A percentile compares a stretch with the other conserved stretches of the same genome.
Evolutionary conservation across 495 filamentous ascomycete species (phyloP).

Genomic region (Gamarada debralockiae): DNA sequence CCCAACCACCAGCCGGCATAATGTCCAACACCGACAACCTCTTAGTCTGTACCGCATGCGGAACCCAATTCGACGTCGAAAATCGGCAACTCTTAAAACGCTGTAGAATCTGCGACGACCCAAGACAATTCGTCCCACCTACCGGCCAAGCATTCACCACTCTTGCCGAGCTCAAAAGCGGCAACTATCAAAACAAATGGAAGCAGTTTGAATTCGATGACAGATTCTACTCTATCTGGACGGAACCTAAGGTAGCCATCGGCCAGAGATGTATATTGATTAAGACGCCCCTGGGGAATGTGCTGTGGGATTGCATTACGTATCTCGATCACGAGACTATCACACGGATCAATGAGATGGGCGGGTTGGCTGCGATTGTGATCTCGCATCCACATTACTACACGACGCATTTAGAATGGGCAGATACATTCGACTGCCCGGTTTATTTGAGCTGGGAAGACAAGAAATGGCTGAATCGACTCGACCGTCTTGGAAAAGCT

Average conservation of each 20-base stretch:
- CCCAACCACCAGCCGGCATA: conserved; percentile 3
- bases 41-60: conserved; percentile 64
- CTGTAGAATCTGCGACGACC: conserved; percentile 76
- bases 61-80: conserved; percentile 59
- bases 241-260: conserved; percentile 63
- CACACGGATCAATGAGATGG: conserved; percentile 37
- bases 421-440: conserved; percentile 54
- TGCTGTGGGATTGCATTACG: conserved; percentile 73
- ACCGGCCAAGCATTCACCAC: conserved; percentile 59
- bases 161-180: conserved; percentile 10
- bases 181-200: conserved; percentile 11
- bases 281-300: conserved; percentile 53
- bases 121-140: conserved; percentile 64
- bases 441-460: conserved; percentile 63
- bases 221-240: conserved; percentile 48
- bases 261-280: conserved; percentile 69
- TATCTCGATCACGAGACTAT: conserved; percentile 60
- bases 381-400: conserved; percentile 83
- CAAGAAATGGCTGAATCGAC: conserved; percentile 51
- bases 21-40: conserved; percentile 35
- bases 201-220: conserved; percentile 27
- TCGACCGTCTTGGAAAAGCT: conserved; percentile 25
- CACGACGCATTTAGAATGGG: conserved; percentile 66
- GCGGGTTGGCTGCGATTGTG: conserved; percentile 66
- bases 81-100: conserved; percentile 37